Base-by-base conservation (phyloP, 148 eudicot genomes). In the Spergularia marina region DNA sequence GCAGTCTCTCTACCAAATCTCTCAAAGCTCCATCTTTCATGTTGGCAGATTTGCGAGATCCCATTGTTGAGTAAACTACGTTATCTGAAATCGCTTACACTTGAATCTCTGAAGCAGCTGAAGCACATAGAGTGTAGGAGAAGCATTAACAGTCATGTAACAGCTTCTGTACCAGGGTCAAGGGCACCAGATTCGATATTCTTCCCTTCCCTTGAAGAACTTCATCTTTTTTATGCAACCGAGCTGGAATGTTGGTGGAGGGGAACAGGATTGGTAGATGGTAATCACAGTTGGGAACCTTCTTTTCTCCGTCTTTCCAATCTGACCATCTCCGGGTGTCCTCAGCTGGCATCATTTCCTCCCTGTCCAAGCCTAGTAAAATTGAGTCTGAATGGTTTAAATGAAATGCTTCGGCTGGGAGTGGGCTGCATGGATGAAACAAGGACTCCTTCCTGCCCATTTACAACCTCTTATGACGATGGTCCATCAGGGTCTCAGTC, bases 241-340 rank as follows among this genome's bases (percentile, higher is more conserved):
- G 36, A 34, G 12, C 58, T 82, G 72, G 64, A 53, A 71, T 72
- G 78, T 30, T 82, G 84, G 84, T 47, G 78, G 78, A 34, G 74
- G 10, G 65, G 53, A n/a, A 57, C 9, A 7, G 65, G 12, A 14
- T 60, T 57, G 4, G 67, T 14, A 10, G 72, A 17, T 2, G 23
- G 9, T 30, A 30, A 30, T 30, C 36, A 30, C 36, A 30, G 36
- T 30, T 30, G 36, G 20, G 23, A 20, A 18, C 61, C 20, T 6
- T 9, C 12, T 9, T 80, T 80, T 76, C 73, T 68, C 4, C 54
- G 39, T 18, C 79, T 80, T 15, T 71, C 65, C 0, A 0, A 15
- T 0, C 21, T 80, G 56, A 49, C 0, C 0, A 71, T 80, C 15
- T 0, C 0, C 1, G 1, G 3, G 16, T 80, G 83, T 39, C 69